Evolutionary conservation across 352 stramenopile species (phyloP).

Genomic region (Phytophthora fragariae): DNA sequence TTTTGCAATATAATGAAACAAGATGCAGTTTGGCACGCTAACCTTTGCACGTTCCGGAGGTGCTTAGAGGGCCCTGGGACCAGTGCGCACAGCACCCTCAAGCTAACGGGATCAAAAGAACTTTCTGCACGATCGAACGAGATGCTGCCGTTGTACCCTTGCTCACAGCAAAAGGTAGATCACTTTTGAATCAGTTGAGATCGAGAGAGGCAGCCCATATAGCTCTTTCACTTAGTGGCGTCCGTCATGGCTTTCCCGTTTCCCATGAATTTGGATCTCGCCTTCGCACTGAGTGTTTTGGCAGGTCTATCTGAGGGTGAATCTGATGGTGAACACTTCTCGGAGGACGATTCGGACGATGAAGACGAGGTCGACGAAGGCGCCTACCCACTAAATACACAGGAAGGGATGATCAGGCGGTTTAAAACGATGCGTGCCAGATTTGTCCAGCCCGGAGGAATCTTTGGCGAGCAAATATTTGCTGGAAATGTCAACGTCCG

Average conservation of each 20-base stretch:
- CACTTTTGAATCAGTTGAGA: no score
- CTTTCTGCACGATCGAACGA: no score
- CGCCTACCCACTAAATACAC: constrained; percentile 1
- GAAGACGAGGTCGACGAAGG: constrained; percentile 9
- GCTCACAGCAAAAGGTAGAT: no score
- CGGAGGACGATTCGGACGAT: constrained; percentile 2
- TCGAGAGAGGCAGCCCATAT: no score
- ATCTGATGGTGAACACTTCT: neutral
- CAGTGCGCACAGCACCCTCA: no score
- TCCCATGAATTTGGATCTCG: constrained; percentile 12
- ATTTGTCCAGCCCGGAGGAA: constrained; percentile 28
- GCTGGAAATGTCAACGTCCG: neutral
- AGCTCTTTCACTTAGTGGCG: no score
- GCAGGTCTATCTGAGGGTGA: constrained; percentile 10
- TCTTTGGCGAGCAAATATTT: constrained; percentile 20
- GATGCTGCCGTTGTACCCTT: no score
- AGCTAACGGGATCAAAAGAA: no score
- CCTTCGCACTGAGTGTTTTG: constrained; percentile 14
- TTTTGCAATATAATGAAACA: no score
- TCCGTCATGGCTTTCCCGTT: constrained; percentile 13
- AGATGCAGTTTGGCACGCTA: no score
- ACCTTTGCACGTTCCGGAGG: no score
- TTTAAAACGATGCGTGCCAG: constrained; percentile 33
- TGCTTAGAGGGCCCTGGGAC: no score
- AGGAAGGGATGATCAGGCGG: constrained; percentile 26